Conservation (phyloP, 306 rosid genomes). For the cucumber (Cucumis sativus) region DNA sequence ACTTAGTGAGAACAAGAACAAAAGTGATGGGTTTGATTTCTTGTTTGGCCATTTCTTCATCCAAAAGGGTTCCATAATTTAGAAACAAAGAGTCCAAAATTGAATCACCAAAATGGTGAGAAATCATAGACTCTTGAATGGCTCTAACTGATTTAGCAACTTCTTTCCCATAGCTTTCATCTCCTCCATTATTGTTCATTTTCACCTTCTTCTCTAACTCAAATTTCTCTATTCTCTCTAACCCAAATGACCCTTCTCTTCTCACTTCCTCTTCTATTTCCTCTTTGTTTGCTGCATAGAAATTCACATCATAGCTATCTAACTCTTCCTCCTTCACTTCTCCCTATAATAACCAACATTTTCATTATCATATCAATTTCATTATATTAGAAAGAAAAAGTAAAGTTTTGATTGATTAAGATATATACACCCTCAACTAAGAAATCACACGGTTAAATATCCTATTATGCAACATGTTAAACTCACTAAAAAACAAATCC, state of each 20-base stretch:
- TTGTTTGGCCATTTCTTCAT: slow-evolving; percentile 42
- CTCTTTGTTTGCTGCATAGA: slow-evolving; percentile 74
- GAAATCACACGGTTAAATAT: no score
- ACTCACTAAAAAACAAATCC: no score
- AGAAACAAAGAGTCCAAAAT: slow-evolving; percentile 59
- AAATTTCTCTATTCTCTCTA: slow-evolving; percentile 51
- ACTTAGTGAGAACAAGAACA: slow-evolving; percentile 53
- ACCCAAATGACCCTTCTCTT: slow-evolving; percentile 53
- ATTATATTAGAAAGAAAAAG: no score
- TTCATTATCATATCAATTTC: no score
- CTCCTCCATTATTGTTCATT: background rate
- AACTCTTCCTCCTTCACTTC: slow-evolving; percentile 49
- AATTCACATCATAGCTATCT: slow-evolving; percentile 79
- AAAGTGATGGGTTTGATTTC: slow-evolving; percentile 49
- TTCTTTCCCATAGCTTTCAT: slow-evolving; percentile 34
- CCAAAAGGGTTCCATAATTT: slow-evolving; percentile 37
- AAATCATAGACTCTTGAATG: slow-evolving; percentile 75
- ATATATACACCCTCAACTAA: no score
- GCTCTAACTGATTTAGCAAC: slow-evolving; percentile 75
- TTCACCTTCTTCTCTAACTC: slow-evolving; percentile 28
- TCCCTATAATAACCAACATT: slow-evolving; percentile 29
- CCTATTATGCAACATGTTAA: no score
- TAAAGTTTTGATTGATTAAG: no score
- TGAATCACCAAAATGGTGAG: slow-evolving; percentile 57
- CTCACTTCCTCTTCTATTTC: slow-evolving; percentile 65